Conservation (phyloP, 139 green algal genomes). For the Ostreobium quekettii region DNA sequence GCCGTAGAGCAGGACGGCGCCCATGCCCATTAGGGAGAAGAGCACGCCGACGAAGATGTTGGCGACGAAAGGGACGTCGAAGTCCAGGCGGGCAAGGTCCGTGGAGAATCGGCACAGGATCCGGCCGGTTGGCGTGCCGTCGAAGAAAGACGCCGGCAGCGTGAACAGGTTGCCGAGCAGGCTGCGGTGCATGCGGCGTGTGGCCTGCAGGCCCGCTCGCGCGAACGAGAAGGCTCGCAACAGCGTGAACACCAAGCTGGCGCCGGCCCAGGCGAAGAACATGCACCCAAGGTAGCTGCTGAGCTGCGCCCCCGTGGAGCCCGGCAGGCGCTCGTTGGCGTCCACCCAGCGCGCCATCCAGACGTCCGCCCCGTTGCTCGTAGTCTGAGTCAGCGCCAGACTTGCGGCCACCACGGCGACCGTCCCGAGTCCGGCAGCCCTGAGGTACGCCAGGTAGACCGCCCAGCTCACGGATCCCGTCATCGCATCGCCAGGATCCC, state of each 20-base stretch:
- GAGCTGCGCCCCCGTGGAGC: neutral
- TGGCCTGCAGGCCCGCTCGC: neutral
- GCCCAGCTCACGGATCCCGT: too few species aligned
- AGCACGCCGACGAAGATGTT: conserved; percentile 1
- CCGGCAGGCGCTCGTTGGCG: too few species aligned
- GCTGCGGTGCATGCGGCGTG: conserved; percentile 31
- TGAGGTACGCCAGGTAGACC: too few species aligned
- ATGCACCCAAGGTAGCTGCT: conserved; percentile 1
- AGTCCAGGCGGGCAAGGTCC: conserved; percentile 46
- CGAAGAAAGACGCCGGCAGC: conserved; percentile 66
- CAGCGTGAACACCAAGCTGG: neutral
- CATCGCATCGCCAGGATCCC: too few species aligned
- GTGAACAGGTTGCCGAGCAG: conserved; percentile 36
- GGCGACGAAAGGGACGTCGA: conserved; percentile 34
- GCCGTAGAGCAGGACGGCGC: too few species aligned
- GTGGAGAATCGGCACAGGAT: conserved; percentile 59
- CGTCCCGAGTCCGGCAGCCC: too few species aligned
- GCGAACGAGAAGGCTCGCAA: conserved; percentile 12
- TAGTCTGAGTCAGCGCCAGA: conserved; percentile 11
- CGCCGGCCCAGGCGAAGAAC: neutral
- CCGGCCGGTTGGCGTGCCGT: conserved; percentile 61
- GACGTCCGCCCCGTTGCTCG: conserved; percentile 20
- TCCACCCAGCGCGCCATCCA: conserved; percentile 29
- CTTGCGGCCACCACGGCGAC: neutral
- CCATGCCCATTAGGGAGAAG: conserved; percentile 9